Conservation (phyloP, 2,329 filamentous ascomycete genomes). For the Gaeumannomyces sp. region DNA sequence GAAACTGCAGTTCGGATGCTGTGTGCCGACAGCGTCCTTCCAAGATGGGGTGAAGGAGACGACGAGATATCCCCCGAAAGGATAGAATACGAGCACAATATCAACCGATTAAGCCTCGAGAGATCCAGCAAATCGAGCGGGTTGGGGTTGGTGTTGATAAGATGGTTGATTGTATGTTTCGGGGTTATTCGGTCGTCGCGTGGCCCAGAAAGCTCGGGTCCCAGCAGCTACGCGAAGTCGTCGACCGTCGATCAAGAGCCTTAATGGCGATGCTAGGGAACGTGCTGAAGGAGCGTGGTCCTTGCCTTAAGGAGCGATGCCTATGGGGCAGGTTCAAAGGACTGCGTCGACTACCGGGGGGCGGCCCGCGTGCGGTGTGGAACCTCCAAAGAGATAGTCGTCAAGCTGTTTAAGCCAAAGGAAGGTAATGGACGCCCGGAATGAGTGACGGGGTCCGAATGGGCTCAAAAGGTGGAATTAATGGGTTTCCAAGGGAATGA, state of each 20-base stretch:
- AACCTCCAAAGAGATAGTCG: conserved; percentile 21
- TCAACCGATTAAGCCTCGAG: conserved; percentile 11
- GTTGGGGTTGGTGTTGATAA: conserved; percentile 6
- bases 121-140: background rate
- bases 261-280: background rate
- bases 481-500: conserved; percentile 40
- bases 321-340: background rate
- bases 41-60: too few species aligned
- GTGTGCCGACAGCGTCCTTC: too few species aligned
- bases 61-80: too few species aligned
- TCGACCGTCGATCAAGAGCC: background rate
- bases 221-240: conserved; percentile 12
- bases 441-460: conserved; percentile 44
- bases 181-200: background rate
- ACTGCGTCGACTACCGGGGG: conserved; percentile 16
- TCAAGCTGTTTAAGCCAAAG: conserved; percentile 23
- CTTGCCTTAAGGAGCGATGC: conserved; percentile 18
- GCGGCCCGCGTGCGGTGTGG: conserved; percentile 10
- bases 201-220: conserved; percentile 3
- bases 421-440: conserved; percentile 42
- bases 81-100: too few species aligned
- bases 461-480: conserved; percentile 28
- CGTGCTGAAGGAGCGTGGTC: conserved; percentile 31
- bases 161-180: background rate
- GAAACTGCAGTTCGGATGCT: too few species aligned